Evolutionary conservation across 2,329 filamentous ascomycete genomes (phyloP), one percentile per base, ranked within the genome.

Genomic region (Claviceps sorghi): DNA sequence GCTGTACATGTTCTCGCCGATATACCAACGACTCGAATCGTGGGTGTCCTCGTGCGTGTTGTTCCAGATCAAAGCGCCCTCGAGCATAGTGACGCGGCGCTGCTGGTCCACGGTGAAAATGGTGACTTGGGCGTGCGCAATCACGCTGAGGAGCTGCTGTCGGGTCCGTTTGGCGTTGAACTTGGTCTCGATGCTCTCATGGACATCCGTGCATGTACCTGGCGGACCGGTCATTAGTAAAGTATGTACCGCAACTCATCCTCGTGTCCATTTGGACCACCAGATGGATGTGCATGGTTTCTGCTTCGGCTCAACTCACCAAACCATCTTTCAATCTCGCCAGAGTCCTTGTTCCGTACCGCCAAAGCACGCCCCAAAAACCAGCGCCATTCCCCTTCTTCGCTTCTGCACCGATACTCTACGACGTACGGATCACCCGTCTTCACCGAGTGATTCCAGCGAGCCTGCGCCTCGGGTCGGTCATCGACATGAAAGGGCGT

Each of bases 251-350:
- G 17, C 29, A 38, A 32, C 11, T 9, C 15, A 15, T 15, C 4
- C 11, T 36, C 34, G 17, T 36, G 2, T 17, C 34, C 3, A 36
- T n/a, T n/a, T n/a, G n/a, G n/a, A n/a, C n/a, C n/a, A n/a, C n/a
- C n/a, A n/a, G n/a, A n/a, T n/a, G n/a, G n/a, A n/a, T n/a, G n/a
- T n/a, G n/a, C n/a, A 26, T 26, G 26, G 26, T 26, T 26, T 26
- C 26, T 26, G 26, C 26, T 5, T 26, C 26, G 26, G 26, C 26
- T 26, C 5, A 22, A 19, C 68, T 56, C 61, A 69, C 84, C 86
- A 59, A 86, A 88, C 86, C 86, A 90, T 61, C 86, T 88, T 54
- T 86, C 73, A 48, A 90, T 87, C 48, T 75, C 70, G 2, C 83
- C 84, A 0, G 78, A 78, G 45, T 82, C 76, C 55, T 75, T 76